Conservation (phyloP, 148 eudicot genomes). For the Dysphania ambrosioides region DNA sequence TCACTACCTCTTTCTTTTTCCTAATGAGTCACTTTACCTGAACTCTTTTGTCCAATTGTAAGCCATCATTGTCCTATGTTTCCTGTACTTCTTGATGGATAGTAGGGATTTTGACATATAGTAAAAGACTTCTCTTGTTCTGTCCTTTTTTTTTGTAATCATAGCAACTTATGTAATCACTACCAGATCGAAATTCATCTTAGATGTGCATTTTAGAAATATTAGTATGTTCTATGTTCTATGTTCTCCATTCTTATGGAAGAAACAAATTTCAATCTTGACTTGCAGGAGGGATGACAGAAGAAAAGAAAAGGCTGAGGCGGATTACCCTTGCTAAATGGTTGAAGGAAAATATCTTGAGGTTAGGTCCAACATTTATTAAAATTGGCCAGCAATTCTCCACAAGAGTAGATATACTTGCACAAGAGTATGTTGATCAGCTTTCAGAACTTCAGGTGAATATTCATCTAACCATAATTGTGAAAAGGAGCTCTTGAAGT, state of each 20-base stretch:
- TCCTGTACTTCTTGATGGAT: neutral
- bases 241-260: neutral
- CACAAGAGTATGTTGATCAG: constrained; percentile 97
- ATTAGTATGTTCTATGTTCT: neutral
- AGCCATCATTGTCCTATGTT: neutral
- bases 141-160: neutral
- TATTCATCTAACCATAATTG: constrained; percentile 12
- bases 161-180: neutral
- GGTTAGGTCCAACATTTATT: constrained; percentile 96
- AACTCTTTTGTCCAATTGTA: neutral
- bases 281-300: constrained; percentile 91
- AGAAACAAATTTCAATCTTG: constrained; percentile 1
- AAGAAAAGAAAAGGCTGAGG: constrained; percentile 60
- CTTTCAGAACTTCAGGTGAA: constrained; percentile 96
- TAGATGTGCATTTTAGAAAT: neutral
- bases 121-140: neutral
- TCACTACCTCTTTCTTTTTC: neutral
- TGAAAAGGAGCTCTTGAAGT: constrained; percentile 2
- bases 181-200: neutral
- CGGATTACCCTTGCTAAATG: constrained; percentile 90
- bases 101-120: neutral
- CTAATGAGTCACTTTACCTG: neutral
- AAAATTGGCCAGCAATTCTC: constrained; percentile 99
- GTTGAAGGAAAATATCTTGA: constrained; percentile 89
- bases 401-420: constrained; percentile 97